Evolutionary conservation across 805 yeast genomes (phyloP).

Genomic region (Lipomyces sp.): DNA sequence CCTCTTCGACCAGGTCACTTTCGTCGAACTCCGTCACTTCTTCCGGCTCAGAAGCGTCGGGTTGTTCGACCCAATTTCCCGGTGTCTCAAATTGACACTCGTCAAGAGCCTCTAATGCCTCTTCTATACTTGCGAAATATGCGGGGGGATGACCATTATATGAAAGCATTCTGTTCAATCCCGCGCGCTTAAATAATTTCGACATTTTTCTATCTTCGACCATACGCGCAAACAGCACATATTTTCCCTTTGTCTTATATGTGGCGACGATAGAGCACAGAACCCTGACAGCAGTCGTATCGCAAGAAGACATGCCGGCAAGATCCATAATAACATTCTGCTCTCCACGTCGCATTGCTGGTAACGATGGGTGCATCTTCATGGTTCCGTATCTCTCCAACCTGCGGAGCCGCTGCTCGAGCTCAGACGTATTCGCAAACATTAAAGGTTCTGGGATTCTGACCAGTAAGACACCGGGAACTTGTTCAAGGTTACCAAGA

Average conservation of each 20-base stretch:
- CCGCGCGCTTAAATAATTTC: constrained; percentile 58
- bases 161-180: constrained; percentile 52
- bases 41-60: constrained; percentile 20
- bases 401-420: constrained; percentile 67
- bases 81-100: constrained; percentile 39
- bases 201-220: constrained; percentile 56
- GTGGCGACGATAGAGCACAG: constrained; percentile 62
- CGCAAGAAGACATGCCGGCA: constrained; percentile 80
- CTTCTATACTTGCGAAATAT: constrained; percentile 57
- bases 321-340: constrained; percentile 73
- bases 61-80: constrained; percentile 31
- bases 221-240: constrained; percentile 65
- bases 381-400: constrained; percentile 79
- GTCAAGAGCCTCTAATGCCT: constrained; percentile 58
- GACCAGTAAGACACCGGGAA: constrained; percentile 77
- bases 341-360: constrained; percentile 53
- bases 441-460: constrained; percentile 87
- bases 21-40: background rate
- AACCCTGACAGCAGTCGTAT: constrained; percentile 78
- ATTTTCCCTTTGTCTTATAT: constrained; percentile 59
- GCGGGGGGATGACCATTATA: constrained; percentile 45
- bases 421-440: constrained; percentile 81
- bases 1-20: constrained; percentile 1
- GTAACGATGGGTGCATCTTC: constrained; percentile 75
- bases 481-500: constrained; percentile 52